phyloP scores from a whole-genome alignment of 1,284 basidiomycete species.

The Pisolithus thermaeus region DNA sequence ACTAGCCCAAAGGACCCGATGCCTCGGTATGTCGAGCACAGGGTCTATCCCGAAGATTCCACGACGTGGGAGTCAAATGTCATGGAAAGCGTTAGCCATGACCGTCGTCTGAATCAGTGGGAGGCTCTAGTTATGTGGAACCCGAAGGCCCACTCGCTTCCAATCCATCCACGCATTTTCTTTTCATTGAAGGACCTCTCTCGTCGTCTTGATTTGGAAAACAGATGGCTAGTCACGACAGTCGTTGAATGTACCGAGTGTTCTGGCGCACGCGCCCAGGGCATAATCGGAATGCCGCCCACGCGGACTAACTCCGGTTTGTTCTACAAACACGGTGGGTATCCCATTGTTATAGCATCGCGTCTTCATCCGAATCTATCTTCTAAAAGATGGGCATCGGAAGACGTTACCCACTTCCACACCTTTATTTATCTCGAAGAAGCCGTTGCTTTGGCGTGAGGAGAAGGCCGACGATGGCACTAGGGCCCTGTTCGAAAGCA shows the following conservation, averaged over 20 bases:
- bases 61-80: neutral
- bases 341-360: neutral
- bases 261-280: neutral
- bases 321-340: neutral
- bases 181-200: neutral
- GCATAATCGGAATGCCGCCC: neutral
- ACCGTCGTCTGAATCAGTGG: neutral
- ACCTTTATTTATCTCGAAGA: neutral
- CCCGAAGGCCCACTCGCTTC: neutral
- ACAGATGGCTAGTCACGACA: neutral
- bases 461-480: neutral
- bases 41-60: neutral
- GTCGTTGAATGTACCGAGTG: neutral
- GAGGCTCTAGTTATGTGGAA: neutral
- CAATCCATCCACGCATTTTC: neutral
- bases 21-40: neutral
- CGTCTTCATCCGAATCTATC: neutral
- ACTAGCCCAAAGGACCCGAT: neutral
- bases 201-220: neutral
- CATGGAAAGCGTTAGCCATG: neutral
- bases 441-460: neutral
- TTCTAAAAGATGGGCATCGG: neutral
- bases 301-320: neutral
- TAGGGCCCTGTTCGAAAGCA: neutral
- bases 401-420: neutral